Evolutionary conservation across 176 grass and related monocot genomes (phyloP).

Genomic region (Ensete ventricosum): DNA sequence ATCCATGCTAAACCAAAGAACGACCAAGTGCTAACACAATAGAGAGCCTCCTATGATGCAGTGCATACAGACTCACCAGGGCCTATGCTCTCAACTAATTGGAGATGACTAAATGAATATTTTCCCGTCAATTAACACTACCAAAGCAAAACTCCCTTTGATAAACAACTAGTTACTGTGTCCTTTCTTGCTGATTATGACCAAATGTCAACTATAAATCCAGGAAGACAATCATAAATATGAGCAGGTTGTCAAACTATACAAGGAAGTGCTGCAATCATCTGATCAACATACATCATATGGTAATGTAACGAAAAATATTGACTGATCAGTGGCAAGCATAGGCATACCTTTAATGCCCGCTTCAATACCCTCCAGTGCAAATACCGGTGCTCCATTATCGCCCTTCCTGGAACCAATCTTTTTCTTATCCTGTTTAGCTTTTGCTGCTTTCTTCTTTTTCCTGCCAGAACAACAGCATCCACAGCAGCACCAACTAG

Average conservation of each 20-base stretch:
- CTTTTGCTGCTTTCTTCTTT: constrained; percentile 57
- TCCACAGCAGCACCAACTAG: constrained; percentile 66
- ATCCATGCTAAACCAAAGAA: too few relatives aligned
- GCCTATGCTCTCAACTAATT: too few relatives aligned
- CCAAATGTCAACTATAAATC: neutral
- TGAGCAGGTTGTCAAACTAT: neutral
- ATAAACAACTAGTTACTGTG: neutral
- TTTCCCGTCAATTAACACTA: too few relatives aligned
- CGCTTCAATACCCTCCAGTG: constrained; percentile 55
- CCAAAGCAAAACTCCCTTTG: too few relatives aligned
- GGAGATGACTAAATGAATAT: too few relatives aligned
- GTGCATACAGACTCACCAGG: too few relatives aligned
- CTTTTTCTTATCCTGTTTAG: constrained; percentile 62
- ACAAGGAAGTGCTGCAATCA: neutral
- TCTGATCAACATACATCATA: neutral
- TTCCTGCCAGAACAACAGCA: constrained; percentile 39
- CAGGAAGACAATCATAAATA: neutral
- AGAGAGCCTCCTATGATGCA: too few relatives aligned
- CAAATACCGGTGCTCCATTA: constrained; percentile 52
- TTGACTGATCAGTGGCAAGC: neutral
- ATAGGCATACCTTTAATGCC: constrained; percentile 38
- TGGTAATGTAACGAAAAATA: neutral
- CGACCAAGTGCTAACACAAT: too few relatives aligned
- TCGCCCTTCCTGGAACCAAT: constrained; percentile 45
- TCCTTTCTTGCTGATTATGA: neutral